Evolutionary conservation across 192 early-diverging fungal species (phyloP).

Genomic region (Backusella morwellensis): DNA sequence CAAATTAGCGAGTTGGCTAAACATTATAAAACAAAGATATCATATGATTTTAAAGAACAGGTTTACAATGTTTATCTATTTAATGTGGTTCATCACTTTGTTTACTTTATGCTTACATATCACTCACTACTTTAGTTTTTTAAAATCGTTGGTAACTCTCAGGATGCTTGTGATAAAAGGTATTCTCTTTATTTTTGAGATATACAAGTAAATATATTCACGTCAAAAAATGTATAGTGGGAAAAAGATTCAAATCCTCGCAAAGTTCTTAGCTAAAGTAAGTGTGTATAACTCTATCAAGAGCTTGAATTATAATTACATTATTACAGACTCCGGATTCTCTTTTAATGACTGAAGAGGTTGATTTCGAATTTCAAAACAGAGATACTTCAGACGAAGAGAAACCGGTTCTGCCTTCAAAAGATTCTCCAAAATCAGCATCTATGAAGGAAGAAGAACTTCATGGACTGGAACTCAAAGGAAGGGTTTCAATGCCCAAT

Average conservation of each 20-base stretch:
- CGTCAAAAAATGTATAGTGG: neutral
- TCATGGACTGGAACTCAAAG: neutral
- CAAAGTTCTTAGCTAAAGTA: neutral
- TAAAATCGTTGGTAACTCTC: constrained; percentile 11
- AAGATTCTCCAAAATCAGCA: neutral
- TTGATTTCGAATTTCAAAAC: neutral
- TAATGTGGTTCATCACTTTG: neutral
- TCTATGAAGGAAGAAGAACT: neutral
- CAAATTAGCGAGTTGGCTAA: neutral
- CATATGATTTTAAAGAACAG: constrained; percentile 10
- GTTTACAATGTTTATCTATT: neutral
- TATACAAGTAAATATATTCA: neutral
- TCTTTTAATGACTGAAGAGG: neutral
- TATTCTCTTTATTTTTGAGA: neutral
- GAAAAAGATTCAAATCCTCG: neutral
- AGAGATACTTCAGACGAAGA: neutral
- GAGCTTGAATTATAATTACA: neutral
- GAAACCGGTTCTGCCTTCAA: neutral
- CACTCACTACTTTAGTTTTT: neutral
- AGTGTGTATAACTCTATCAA: neutral
- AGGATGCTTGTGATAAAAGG: neutral
- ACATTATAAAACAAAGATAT: neutral
- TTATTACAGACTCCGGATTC: neutral
- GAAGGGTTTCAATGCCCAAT: neutral
- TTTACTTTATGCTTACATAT: neutral